These are phyloP conservation scores for Cryptosporidium ubiquitum DNA, from an alignment of 169 alveolate species.

Conservation along the genomic window DNA sequence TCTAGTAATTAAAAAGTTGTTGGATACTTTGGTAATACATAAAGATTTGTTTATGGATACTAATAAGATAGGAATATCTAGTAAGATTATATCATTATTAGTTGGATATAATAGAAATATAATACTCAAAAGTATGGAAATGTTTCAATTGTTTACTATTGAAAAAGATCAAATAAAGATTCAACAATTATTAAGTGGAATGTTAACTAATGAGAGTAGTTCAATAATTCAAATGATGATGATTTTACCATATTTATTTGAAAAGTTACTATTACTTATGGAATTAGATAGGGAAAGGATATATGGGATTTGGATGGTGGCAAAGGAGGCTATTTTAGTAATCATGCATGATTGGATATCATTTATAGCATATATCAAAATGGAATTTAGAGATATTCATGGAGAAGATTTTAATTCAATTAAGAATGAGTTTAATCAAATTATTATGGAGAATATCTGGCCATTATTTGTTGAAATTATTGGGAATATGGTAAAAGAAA, in stretches of 20 bases:
- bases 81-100: constrained; percentile 31
- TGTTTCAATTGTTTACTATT: neutral
- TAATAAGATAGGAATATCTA: constrained; percentile 37
- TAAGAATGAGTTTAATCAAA: neutral
- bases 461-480: constrained; percentile 13
- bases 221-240: constrained; percentile 14
- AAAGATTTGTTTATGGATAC: constrained; percentile 23
- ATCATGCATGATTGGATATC: constrained; percentile 65
- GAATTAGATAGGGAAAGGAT: neutral
- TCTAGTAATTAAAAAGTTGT: neutral
- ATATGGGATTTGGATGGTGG: constrained; percentile 52
- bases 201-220: neutral
- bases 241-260: constrained; percentile 37
- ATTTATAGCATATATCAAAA: neutral
- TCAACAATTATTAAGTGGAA: neutral
- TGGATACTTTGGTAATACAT: constrained; percentile 16
- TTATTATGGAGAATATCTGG: constrained; percentile 13
- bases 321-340: constrained; percentile 28
- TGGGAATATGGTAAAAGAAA: neutral
- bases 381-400: neutral
- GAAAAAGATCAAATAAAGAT: neutral
- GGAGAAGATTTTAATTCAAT: neutral
- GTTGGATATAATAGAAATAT: constrained; percentile 47
- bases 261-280: neutral
- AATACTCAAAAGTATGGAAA: neutral